phyloP scores from a whole-genome alignment of 164 flowering plant genomes.

The Saururus chinensis region DNA sequence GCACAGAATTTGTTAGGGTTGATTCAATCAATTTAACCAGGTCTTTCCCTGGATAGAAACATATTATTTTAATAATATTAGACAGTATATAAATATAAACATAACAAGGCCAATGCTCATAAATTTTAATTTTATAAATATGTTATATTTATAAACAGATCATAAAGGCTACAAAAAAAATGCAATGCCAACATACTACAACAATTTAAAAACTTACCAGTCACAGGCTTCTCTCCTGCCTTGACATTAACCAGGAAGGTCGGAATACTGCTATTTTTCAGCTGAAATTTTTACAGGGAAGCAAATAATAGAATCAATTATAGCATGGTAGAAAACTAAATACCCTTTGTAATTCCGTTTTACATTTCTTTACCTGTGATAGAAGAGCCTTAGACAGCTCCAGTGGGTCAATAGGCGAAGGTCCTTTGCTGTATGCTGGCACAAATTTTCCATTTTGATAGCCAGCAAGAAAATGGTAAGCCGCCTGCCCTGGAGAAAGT shows the following conservation, averaged over 20 bases:
- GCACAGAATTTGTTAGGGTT: constrained; percentile 16
- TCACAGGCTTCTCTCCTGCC: constrained; percentile 24
- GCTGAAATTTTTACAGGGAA: constrained; percentile 21
- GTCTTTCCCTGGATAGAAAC: constrained; percentile 28
- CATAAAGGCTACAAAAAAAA: too few species aligned
- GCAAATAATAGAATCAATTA: neutral
- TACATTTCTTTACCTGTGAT: constrained; percentile 18
- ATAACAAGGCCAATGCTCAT: neutral
- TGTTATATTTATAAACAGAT: too few species aligned
- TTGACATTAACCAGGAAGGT: constrained; percentile 33
- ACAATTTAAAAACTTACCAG: constrained; percentile 22
- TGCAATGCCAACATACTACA: neutral
- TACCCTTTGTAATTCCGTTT: neutral
- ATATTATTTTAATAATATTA: neutral
- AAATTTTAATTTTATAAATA: too few species aligned
- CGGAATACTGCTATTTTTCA: constrained; percentile 29
- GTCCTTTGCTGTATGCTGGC: constrained; percentile 32
- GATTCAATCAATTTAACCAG: constrained; percentile 29
- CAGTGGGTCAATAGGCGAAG: constrained; percentile 28
- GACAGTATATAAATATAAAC: too few species aligned
- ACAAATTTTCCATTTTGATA: constrained; percentile 43
- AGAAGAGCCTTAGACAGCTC: constrained; percentile 38
- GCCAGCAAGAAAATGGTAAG: constrained; percentile 50
- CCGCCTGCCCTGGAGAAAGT: constrained; percentile 52
- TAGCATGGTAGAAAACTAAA: neutral